These are phyloP conservation scores for Guadua angustifolia DNA, from an alignment of 176 grass and related monocot genomes.

Conservation along the genomic window DNA sequence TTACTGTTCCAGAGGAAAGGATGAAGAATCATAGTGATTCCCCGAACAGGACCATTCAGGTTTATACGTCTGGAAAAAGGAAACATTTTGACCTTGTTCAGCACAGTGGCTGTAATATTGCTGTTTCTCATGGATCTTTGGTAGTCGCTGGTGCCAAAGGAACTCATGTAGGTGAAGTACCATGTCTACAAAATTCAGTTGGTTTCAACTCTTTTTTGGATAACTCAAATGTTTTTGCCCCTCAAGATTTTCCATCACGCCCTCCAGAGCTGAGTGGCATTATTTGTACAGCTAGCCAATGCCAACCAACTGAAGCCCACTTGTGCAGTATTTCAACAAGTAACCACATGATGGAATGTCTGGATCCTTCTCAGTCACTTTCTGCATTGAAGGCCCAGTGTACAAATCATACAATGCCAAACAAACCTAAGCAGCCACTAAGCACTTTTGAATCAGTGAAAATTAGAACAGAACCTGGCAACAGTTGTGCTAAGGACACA, in stretches of 20 bases:
- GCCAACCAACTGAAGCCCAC: background rate
- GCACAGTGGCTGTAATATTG: background rate
- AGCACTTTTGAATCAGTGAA: background rate
- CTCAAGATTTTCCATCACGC: background rate
- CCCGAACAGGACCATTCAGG: background rate
- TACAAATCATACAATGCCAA: background rate
- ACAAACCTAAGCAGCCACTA: background rate
- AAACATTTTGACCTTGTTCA: background rate
- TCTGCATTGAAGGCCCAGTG: background rate
- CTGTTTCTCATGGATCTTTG: constrained; percentile 19
- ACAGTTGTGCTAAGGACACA: background rate
- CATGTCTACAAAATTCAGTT: background rate
- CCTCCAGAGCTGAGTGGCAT: constrained; percentile 6
- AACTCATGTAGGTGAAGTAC: background rate
- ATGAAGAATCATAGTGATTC: background rate
- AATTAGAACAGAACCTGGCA: background rate
- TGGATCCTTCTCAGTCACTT: background rate
- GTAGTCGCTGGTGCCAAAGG: background rate
- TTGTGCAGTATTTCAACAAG: background rate
- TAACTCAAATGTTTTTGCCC: background rate
- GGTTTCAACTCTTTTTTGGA: background rate
- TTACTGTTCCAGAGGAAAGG: background rate
- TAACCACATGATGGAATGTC: background rate
- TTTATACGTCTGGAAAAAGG: background rate
- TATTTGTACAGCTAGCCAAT: background rate